Conservation (phyloP, 805 yeast genomes). For the Metschnikowia noctiluminum region DNA sequence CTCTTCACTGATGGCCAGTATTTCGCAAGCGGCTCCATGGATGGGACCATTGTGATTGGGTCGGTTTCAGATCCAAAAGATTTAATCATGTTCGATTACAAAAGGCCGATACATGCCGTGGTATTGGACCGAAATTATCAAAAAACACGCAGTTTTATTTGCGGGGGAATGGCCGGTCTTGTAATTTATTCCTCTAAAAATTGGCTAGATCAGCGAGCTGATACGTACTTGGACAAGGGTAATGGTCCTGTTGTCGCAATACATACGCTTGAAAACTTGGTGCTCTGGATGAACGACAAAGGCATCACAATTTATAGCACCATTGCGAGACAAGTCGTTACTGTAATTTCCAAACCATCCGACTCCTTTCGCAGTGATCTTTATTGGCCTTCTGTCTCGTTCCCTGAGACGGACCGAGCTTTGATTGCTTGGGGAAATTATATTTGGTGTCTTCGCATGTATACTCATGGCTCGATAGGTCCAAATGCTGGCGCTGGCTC, state of each 20-base stretch:
- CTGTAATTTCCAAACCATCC: constrained; percentile 54
- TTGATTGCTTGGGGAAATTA: constrained; percentile 81
- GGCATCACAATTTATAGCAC: constrained; percentile 73
- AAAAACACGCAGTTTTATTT: constrained; percentile 61
- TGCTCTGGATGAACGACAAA: constrained; percentile 80
- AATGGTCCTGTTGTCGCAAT: constrained; percentile 72
- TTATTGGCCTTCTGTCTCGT: constrained; percentile 75
- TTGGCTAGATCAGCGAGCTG: constrained; percentile 85
- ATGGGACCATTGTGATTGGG: constrained; percentile 87
- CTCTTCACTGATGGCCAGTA: constrained; percentile 68
- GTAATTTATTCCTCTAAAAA: constrained; percentile 69
- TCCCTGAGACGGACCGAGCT: constrained; percentile 61
- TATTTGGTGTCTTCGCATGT: constrained; percentile 64
- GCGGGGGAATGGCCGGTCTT: constrained; percentile 90
- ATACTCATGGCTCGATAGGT: constrained; percentile 4
- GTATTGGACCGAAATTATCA: constrained; percentile 70
- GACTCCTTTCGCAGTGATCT: constrained; percentile 66
- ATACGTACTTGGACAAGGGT: constrained; percentile 56
- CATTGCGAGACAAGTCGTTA: constrained; percentile 45
- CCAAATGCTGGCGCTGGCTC: constrained; percentile 16
- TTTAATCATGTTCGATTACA: constrained; percentile 73
- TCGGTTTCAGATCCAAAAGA: constrained; percentile 60
- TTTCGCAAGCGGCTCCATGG: constrained; percentile 88
- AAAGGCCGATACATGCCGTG: constrained; percentile 85
- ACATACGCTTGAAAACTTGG: constrained; percentile 56